Evolutionary conservation across 2,329 filamentous ascomycete genomes (phyloP), one percentile per base, ranked within the genome.

Genomic region (Fonsecaea nubica): DNA sequence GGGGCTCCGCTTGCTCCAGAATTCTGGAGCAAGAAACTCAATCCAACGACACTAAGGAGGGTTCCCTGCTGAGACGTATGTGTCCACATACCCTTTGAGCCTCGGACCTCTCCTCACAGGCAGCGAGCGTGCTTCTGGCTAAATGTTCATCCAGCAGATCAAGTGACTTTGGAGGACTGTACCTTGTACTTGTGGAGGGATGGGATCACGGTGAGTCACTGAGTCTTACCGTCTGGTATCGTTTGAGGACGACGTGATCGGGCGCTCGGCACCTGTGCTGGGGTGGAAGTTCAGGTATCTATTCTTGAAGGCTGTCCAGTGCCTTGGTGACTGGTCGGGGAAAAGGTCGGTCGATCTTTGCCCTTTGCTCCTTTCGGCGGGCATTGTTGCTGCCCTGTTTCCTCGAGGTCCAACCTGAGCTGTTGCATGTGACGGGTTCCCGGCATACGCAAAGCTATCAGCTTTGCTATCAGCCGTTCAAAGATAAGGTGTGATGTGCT

Each of bases 111-210:
- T 15, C 52, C n/a, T 18, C 25, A 30, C 35, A 30, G 30, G 52
- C 25, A 30, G 21, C 18, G 30, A 33, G n/a, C 2, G 33, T 36
- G 33, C 33, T 12, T 36, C 25, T 55, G 52, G 52, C 30, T 55
- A 55, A 55, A 55, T 35, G 25, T 55, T 55, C 52, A 55, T 30
- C 52, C 52, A 55, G 30, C 30, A 10, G 52, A 33, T 55, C 52
- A 55, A 55, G 33, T 33, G 30, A 55, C 50, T 35, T 32, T n/a
- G 9, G 25, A 35, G 25, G 15, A 3, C 13, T n/a, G 30, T 35
- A 33, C 52, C 9, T 25, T 2, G 25, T 25, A 25, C 30, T 21
- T 10, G 25, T 36, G 33, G 25, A 7, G 52, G 50, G 7, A 36
- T 55, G 33, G 25, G 52, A 35, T 3, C 21, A 13, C 15, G 18